Evolutionary conservation across 768 basidiomycete species (phyloP).

Genomic region (Amanita subjunquillea): DNA sequence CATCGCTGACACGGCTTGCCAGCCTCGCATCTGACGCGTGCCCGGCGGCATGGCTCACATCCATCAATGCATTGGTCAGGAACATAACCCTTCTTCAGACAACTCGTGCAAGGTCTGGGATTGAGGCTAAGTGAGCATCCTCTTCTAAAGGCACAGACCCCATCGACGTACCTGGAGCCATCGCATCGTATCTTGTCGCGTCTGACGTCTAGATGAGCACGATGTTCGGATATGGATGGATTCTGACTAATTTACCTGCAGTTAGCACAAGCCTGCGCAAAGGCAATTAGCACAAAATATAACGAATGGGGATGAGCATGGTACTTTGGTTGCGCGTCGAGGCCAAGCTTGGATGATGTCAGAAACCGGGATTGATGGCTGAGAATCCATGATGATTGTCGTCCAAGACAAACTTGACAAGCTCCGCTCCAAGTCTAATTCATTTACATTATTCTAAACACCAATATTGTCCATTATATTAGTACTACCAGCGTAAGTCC

Average conservation of each 20-base stretch:
- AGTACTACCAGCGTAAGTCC: not conserved
- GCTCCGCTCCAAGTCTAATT: slow-evolving; percentile 22
- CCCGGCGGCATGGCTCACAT: slow-evolving; percentile 49
- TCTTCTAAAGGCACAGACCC: not conserved
- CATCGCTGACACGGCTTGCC: slow-evolving; percentile 44
- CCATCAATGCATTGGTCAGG: slow-evolving; percentile 50
- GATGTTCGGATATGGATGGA: slow-evolving; percentile 4
- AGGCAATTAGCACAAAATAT: slow-evolving; percentile 4
- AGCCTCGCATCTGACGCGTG: slow-evolving; percentile 43
- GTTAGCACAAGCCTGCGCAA: slow-evolving; percentile 42
- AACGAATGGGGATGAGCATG: slow-evolving; percentile 11
- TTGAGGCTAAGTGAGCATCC: not conserved
- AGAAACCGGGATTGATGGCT: slow-evolving; percentile 36
- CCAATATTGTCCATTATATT: not conserved
- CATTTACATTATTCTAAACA: slow-evolving; percentile 1
- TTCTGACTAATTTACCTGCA: slow-evolving; percentile 35
- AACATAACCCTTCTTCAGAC: slow-evolving; percentile 42
- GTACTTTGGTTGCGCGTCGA: slow-evolving; percentile 41
- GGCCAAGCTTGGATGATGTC: slow-evolving; percentile 41
- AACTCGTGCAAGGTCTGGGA: slow-evolving; percentile 49
- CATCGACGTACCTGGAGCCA: slow-evolving; percentile 30
- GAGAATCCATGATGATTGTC: slow-evolving; percentile 29
- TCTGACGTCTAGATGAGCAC: slow-evolving; percentile 20
- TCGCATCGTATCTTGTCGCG: slow-evolving; percentile 58
- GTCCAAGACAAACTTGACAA: slow-evolving; percentile 19